Evolutionary conservation across 768 basidiomycete genomes (phyloP), one percentile per base, ranked within the genome.

Genomic region (Suillus sp.): DNA sequence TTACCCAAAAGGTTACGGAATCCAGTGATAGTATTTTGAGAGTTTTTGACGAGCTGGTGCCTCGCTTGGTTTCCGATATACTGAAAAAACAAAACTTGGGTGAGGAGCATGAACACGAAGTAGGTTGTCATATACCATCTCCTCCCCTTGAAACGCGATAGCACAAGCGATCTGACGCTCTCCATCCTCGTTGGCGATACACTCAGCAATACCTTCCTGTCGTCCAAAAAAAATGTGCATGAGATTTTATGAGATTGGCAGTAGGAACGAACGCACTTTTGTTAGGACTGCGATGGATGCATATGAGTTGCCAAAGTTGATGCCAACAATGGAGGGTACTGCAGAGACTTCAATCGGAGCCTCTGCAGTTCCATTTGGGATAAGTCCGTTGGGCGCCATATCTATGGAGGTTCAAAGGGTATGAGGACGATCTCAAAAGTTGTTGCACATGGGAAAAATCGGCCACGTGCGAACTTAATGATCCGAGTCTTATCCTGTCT

Each of bases 131-230:
- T 90, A 69, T 71, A 94, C 95, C 74, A 90, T 87, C 75, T 98
- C 92, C 75, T 96, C 93, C 32, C 94, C 95, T 45, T 87, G 86
- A 75, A 96, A 99, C 0, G 95, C 86, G 61, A 99, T 81, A 32
- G 95, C 95, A 73, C 93, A 94, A 0, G 95, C 95, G 70, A 99
- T 99, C 79, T 99, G 96, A 37, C 97, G 90, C 73, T 98, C 96
- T 35, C 97, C 96, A 74, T 99, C 96, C 74, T 99, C 96, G 74
- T 98, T 99, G 6, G 96, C 97, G 65, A 99, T 98, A 74, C 93
- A 96, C 72, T 95, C 93, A 48, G 96, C 90, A 35, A 91, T 80
- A 14, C 93, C 93, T 77, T 97, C 95, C 94, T 96, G 66, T 62
- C 58, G 30, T 42, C 35, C 20, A 22, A 20, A 51, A 37, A 30